Evolutionary conservation across 768 basidiomycete genomes (phyloP).

Genomic region (Pleurotus pulmonarius): DNA sequence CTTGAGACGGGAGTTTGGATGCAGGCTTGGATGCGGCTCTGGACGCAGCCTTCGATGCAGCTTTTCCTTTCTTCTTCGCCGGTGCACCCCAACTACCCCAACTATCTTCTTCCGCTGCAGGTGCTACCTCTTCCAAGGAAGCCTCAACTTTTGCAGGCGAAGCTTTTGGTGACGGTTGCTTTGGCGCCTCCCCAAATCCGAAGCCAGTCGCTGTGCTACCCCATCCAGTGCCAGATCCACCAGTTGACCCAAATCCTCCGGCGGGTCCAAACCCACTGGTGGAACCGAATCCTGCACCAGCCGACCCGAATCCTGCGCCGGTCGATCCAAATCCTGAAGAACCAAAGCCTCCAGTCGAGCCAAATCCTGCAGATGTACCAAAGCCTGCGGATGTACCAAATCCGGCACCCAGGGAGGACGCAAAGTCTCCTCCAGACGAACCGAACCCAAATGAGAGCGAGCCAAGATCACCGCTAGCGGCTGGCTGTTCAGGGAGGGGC

Average conservation of each 20-base stretch:
- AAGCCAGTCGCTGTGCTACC: too few species aligned
- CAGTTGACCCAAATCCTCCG: background rate
- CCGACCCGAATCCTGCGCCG: background rate
- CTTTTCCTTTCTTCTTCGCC: background rate
- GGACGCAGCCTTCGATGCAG: background rate
- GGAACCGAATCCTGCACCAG: background rate
- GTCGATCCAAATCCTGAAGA: background rate
- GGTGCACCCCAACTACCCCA: background rate
- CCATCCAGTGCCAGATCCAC: too few species aligned
- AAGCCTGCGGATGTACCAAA: too few species aligned
- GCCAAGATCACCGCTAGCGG: background rate
- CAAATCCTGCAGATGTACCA: too few species aligned
- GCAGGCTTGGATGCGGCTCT: slow-evolving; percentile 1
- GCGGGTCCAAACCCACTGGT: background rate
- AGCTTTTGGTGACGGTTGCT: background rate
- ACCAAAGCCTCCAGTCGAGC: background rate
- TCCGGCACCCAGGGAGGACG: too few species aligned
- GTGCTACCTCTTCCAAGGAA: background rate
- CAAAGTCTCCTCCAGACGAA: too few species aligned
- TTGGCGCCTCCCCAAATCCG: too few species aligned
- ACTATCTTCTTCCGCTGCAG: background rate
- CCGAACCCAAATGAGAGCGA: too few species aligned
- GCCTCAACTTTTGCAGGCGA: background rate
- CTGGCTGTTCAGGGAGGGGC: background rate
- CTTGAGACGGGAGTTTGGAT: background rate